Evolutionary conservation across 2,329 filamentous ascomycete species (phyloP).

Genomic region (Pochonia chlamydosporia): DNA sequence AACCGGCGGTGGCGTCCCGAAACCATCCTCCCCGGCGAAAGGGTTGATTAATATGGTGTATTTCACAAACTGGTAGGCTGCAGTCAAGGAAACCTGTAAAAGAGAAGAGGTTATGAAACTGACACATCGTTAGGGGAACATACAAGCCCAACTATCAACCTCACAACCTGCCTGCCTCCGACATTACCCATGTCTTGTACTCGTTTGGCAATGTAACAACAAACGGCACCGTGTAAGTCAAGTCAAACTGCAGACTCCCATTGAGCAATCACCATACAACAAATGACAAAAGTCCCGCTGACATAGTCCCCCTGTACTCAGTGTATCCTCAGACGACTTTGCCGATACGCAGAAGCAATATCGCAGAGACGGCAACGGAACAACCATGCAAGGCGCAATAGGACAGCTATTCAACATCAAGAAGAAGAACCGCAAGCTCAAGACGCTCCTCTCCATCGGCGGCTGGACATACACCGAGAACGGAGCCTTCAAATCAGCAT

Average conservation of each 20-base stretch:
- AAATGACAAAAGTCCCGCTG: too few relatives aligned
- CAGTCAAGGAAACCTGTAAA: slow-evolving; percentile 8
- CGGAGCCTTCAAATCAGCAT: slow-evolving; percentile 55
- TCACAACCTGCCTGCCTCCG: slow-evolving; percentile 58
- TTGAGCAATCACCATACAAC: too few relatives aligned
- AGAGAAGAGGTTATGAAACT: not conserved
- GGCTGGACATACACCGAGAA: slow-evolving; percentile 67
- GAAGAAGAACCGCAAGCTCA: slow-evolving; percentile 68
- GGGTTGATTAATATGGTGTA: slow-evolving; percentile 48
- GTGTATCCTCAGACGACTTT: slow-evolving; percentile 24
- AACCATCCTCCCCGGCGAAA: too few relatives aligned
- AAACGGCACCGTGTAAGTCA: slow-evolving; percentile 41
- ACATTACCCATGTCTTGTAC: slow-evolving; percentile 70
- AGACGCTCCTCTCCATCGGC: slow-evolving; percentile 74
- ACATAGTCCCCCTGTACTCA: too few relatives aligned
- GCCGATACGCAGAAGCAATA: slow-evolving; percentile 63
- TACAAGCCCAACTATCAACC: slow-evolving; percentile 71
- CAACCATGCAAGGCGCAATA: slow-evolving; percentile 67
- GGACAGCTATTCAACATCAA: slow-evolving; percentile 75
- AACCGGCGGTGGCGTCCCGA: not conserved
- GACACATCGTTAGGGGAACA: slow-evolving; percentile 49
- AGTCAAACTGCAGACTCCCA: fast-evolving
- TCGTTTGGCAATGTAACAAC: slow-evolving; percentile 41
- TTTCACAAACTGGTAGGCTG: slow-evolving; percentile 46
- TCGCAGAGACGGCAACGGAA: slow-evolving; percentile 50